Evolutionary conservation across 2,329 filamentous ascomycete species (phyloP).

Genomic region (Pseudogymnoascus sp.): DNA sequence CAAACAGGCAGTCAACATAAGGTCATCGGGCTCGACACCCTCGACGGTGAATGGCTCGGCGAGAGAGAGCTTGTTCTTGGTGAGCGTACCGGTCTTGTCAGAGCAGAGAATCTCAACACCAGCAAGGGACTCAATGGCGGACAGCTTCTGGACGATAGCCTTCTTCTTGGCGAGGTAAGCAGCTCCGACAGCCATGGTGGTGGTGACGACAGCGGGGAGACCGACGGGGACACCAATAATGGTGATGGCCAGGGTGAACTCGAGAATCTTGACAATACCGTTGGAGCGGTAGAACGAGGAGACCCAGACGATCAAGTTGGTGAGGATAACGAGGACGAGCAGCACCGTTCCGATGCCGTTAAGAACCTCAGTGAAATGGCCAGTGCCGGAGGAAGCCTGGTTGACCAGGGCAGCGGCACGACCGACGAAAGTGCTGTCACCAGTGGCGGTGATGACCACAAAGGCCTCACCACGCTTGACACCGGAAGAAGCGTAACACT

Average conservation of each 20-base stretch:
- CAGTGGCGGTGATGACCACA: constrained; percentile 73
- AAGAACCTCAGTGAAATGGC: constrained; percentile 87
- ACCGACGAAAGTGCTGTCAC: constrained; percentile 86
- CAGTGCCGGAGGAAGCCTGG: constrained; percentile 63
- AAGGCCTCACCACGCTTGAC: constrained; percentile 88
- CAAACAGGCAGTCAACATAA: constrained; percentile 87
- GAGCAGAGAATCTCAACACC: constrained; percentile 92
- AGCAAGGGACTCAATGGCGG: constrained; percentile 83
- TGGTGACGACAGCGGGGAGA: constrained; percentile 88
- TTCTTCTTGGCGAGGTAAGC: constrained; percentile 88
- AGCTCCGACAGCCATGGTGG: constrained; percentile 90
- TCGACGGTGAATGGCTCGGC: constrained; percentile 76
- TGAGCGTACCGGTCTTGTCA: constrained; percentile 89
- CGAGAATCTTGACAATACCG: constrained; percentile 67
- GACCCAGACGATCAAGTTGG: constrained; percentile 76
- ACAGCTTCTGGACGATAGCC: constrained; percentile 88
- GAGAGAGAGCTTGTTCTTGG: constrained; percentile 88
- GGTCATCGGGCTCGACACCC: constrained; percentile 76
- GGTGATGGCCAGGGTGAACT: constrained; percentile 81
- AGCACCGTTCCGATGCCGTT: constrained; percentile 80
- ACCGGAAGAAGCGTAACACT: constrained; percentile 76
- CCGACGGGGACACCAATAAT: constrained; percentile 90
- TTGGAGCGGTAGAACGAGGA: constrained; percentile 85
- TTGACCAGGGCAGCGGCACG: constrained; percentile 80
- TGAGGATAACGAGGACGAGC: constrained; percentile 72